Evolutionary conservation across 2,329 filamentous ascomycete species (phyloP), one percentile per base, ranked within the genome.

Genomic region (Trichoderma cornu-damae): DNA sequence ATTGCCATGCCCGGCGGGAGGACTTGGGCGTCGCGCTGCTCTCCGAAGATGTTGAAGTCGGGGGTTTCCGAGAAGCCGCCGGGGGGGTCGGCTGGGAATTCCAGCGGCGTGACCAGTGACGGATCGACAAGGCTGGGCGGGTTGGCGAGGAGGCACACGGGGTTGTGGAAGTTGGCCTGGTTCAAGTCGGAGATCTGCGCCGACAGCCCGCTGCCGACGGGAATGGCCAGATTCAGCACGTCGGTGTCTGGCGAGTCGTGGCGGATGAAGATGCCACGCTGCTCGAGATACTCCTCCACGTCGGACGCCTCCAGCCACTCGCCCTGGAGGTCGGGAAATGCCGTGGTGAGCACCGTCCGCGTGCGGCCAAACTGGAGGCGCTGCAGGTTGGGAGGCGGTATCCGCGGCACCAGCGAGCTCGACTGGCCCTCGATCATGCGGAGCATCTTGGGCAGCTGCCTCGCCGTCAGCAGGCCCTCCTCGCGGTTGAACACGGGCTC

Each of bases 241-340:
- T 49, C 34, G n/a, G 18, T 32, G 32, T 55, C 20, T 34, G 53
- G 53, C 9, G 53, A 30, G 18, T 56, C 51, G 5, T 48, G 20
- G 26, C 50, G 38, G 16, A 55, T 32, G 16, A 46, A 55, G 11
- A 58, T 58, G 6, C 56, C 56, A 5, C 56, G 35, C 47, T 58
- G 56, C 20, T 50, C 56, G 22, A 58, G 56, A 43, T 58, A 58
- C 20, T 58, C 56, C 18, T 58, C 56, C 14, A 58, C 56, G 26
- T 58, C 56, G 7, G 24, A 53, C 11, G 56, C 38, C 18, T 55
- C 56, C 9, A 58, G 56, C 56, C 56, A 58, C 16, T 58, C 56
- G 6, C 56, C 56, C 18, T 55, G 37, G 18, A 54, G 32, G 34
- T 50, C 50, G 4, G 56, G 56, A 4, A 58, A 18, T 16, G 46